A percentile compares a stretch with the other conserved stretches of the same genome.
These are phyloP conservation scores for Vitis hybrid DNA, from an alignment of 177 flowering plant species.

Conservation along the genomic window DNA sequence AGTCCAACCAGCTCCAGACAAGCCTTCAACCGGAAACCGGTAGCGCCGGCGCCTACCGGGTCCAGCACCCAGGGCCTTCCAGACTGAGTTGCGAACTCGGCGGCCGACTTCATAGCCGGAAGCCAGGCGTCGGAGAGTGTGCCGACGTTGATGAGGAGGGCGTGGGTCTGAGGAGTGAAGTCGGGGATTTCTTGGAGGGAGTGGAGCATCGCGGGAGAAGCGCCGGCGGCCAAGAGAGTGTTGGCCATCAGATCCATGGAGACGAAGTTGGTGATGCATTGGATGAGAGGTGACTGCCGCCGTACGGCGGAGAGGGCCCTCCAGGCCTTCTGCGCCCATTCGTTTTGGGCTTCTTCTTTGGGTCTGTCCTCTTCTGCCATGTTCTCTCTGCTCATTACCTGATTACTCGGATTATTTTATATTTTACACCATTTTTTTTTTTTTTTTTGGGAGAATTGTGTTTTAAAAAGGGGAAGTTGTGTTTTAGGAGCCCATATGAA, in stretches of 20 bases:
- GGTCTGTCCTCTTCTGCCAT: slow-evolving; percentile 3
- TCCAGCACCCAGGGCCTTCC: slow-evolving; percentile 91
- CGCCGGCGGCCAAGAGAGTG: slow-evolving; percentile 72
- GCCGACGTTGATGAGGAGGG: slow-evolving; percentile 72
- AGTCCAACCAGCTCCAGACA: slow-evolving; percentile 62
- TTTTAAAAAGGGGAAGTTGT: too few species aligned
- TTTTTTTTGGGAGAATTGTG: too few species aligned
- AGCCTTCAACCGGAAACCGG: slow-evolving; percentile 60
- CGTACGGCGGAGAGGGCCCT: slow-evolving; percentile 27
- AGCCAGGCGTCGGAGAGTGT: slow-evolving; percentile 70
- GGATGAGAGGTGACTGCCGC: slow-evolving; percentile 52
- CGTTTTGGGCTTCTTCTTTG: slow-evolving; percentile 3
- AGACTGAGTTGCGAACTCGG: slow-evolving; percentile 30
- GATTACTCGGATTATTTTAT: too few species aligned
- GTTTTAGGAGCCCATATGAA: too few species aligned
- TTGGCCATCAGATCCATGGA: slow-evolving; percentile 89
- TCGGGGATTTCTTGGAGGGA: slow-evolving; percentile 63
- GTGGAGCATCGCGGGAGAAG: slow-evolving; percentile 91
- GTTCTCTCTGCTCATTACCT: background rate
- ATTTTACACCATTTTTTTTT: too few species aligned
- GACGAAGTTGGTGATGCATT: slow-evolving; percentile 93
- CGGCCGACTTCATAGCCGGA: slow-evolving; percentile 73
- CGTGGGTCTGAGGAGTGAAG: slow-evolving; percentile 63
- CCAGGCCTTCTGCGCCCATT: slow-evolving; percentile 54
- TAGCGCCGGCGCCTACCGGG: slow-evolving; percentile 82